These are phyloP conservation scores for Apiospora malaysiana DNA, from an alignment of 2,329 filamentous ascomycete genomes.

Conservation along the genomic window DNA sequence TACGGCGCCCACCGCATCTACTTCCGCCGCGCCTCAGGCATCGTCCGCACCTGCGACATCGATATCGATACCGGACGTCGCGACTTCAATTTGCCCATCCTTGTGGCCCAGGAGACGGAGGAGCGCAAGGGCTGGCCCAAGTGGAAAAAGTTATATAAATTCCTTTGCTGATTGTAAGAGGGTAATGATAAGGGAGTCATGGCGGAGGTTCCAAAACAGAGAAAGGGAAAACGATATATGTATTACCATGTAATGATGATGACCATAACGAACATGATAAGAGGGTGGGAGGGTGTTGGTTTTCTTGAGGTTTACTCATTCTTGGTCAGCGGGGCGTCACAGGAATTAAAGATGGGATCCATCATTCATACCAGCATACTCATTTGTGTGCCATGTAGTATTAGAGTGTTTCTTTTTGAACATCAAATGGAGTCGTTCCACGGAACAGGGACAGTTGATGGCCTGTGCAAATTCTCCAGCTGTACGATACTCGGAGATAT, in stretches of 20 bases:
- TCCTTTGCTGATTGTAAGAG: conserved; percentile 63
- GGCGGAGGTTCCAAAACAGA: neutral
- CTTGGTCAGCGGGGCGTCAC: neutral
- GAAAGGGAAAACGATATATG: neutral
- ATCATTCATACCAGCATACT: neutral
- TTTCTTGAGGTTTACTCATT: neutral
- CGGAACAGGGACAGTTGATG: neutral
- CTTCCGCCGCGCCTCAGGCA: conserved; percentile 61
- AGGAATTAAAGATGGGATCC: neutral
- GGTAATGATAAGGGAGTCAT: no score
- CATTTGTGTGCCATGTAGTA: neutral
- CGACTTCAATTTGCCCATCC: conserved; percentile 79
- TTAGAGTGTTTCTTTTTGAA: neutral
- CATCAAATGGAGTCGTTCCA: neutral
- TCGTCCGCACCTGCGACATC: conserved; percentile 76
- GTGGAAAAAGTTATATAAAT: conserved; percentile 80
- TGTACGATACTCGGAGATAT: neutral
- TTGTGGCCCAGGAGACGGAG: conserved; percentile 80
- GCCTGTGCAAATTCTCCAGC: neutral
- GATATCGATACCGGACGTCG: conserved; percentile 85
- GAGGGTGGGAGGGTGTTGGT: neutral
- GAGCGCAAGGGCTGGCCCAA: conserved; percentile 74
- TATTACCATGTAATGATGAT: neutral
- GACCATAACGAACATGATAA: neutral
- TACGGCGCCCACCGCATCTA: conserved; percentile 79